These are phyloP conservation scores for Ophiocordyceps camponoti-rufipedis DNA, from an alignment of 2,329 filamentous ascomycete species.

Conservation along the genomic window DNA sequence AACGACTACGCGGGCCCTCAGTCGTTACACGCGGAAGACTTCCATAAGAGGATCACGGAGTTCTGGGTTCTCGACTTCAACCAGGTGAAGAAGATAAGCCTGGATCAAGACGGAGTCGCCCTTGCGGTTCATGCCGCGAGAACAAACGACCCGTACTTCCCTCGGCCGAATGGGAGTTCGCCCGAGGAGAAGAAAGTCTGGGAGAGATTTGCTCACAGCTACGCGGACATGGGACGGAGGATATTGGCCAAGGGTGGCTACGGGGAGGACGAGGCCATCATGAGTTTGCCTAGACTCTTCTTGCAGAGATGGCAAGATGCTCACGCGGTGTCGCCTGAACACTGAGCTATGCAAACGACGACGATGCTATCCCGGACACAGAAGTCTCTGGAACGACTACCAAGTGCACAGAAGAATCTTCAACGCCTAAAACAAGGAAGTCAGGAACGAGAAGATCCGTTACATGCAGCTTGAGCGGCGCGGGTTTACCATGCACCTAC, in stretches of 20 bases:
- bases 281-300: not conserved
- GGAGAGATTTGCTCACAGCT: constrained; percentile 3
- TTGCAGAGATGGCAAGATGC: too few species aligned
- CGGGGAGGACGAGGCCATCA: not conserved
- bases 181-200: constrained; percentile 2
- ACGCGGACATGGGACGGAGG: not conserved
- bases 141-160: constrained; percentile 9
- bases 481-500: too few species aligned
- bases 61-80: constrained; percentile 16
- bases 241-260: not conserved
- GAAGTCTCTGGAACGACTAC: too few species aligned
- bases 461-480: too few species aligned
- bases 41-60: constrained; percentile 2
- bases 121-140: constrained; percentile 5
- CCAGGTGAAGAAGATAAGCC: constrained; percentile 6
- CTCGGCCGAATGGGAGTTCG: constrained; percentile 2
- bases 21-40: too few species aligned
- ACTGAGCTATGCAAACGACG: too few species aligned
- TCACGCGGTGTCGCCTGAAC: too few species aligned
- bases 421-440: too few species aligned
- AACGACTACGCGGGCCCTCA: too few species aligned
- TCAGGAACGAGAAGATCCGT: too few species aligned
- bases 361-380: too few species aligned
- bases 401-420: too few species aligned
- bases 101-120: constrained; percentile 7